phyloP scores from a whole-genome alignment of 1,139 yeast species.

The Suhomyces chickasaworum region DNA sequence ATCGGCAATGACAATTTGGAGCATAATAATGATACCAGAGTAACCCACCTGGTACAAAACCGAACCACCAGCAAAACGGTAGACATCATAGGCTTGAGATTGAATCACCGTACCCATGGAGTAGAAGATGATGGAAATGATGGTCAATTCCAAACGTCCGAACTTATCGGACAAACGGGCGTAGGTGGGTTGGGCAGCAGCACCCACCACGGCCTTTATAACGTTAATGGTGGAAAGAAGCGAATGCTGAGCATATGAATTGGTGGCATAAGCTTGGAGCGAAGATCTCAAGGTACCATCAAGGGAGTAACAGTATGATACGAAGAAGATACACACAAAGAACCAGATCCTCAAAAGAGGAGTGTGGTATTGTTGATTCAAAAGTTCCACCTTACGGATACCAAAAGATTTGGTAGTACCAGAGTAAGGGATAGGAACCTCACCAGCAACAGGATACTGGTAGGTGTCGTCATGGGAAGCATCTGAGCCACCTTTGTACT shows the following conservation, averaged over 20 bases:
- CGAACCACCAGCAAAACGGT: slow-evolving; percentile 72
- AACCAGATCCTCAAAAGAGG: slow-evolving; percentile 33
- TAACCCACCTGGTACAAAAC: slow-evolving; percentile 71
- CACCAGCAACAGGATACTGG: not conserved
- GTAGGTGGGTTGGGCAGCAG: slow-evolving; percentile 69
- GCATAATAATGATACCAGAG: slow-evolving; percentile 60
- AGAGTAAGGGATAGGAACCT: not conserved
- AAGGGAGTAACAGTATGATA: slow-evolving; percentile 69
- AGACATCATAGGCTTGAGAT: slow-evolving; percentile 65
- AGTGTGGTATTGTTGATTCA: slow-evolving; percentile 35
- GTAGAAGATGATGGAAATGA: slow-evolving; percentile 59
- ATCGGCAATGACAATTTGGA: slow-evolving; percentile 64
- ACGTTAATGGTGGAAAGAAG: slow-evolving; percentile 66
- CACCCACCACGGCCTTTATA: slow-evolving; percentile 63
- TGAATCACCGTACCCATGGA: slow-evolving; percentile 71
- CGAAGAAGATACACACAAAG: slow-evolving; percentile 55
- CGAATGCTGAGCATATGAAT: slow-evolving; percentile 59
- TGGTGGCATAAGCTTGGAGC: slow-evolving; percentile 56
- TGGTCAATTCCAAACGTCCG: slow-evolving; percentile 63
- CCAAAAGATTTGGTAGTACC: slow-evolving; percentile 32
- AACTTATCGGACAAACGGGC: slow-evolving; percentile 72
- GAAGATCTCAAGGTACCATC: slow-evolving; percentile 57
- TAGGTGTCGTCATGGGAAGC: not conserved
- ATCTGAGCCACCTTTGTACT: not conserved
- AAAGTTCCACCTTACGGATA: slow-evolving; percentile 43